Evolutionary conservation across 2,329 filamentous ascomycete genomes (phyloP), one percentile per base, ranked within the genome.

Genomic region (Diplodia sapinea): DNA sequence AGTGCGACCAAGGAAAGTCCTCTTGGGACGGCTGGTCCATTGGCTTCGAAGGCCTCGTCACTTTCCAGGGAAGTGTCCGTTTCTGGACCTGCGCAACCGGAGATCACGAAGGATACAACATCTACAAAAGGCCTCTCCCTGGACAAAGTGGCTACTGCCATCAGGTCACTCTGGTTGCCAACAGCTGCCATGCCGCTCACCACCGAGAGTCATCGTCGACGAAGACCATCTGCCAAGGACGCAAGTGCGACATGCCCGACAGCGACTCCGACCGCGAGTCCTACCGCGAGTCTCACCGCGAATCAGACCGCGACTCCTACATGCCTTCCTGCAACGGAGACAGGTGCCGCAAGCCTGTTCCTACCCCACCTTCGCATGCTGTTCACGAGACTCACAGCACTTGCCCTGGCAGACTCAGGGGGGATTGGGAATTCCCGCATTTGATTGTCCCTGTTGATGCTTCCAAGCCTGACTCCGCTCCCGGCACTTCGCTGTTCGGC

Each of bases 401-500:
- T 13, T 66, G 64, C 38, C 64, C 64, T 50, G 64, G 7, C n/a
- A 40, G 33, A 9, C 52, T 66, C 8, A 49, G n/a, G 9, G 64
- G 52, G 2, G 11, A 17, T 23, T 66, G 64, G 64, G 12, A 80
- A 69, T 74, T 72, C 13, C 79, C 79, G n/a, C 73, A 77, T 56
- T 70, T 78, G 64, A 79, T 82, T 23, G 69, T 80, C 8, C 77
- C 78, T 2, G 71, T 81, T 63, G 76, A 79, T 56, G 74, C 70
- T 15, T 56, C 71, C 36, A 55, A 80, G 23, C 81, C 82, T 0
- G 70, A 79, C 68, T 76, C 70, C 23, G 73, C 78, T 8, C 78
- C 78, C 43, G 82, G 82, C 0, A 79, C 79, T 0, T 72, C 75
- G 29, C 81, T 78, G 72, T 75, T 74, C 47, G 82, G 76, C 20